Percentiles rank a stretch among this genome's conserved stretches.
These are phyloP conservation scores for Wilcoxina mikolae DNA, from an alignment of 495 filamentous ascomycete species.

Conservation along the genomic window DNA sequence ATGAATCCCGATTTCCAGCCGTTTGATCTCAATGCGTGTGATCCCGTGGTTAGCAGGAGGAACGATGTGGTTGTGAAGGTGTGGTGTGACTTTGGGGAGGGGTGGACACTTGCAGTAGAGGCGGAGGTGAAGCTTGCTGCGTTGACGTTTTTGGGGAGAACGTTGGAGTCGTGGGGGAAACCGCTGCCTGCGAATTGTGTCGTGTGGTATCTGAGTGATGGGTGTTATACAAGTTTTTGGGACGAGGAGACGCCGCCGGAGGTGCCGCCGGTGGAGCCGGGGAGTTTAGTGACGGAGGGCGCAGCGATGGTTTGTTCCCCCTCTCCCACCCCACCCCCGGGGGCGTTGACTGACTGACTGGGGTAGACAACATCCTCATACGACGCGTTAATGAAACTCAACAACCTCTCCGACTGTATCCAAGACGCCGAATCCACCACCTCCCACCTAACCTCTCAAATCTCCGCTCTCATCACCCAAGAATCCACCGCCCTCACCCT, in stretches of 20 bases:
- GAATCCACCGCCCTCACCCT: constrained; percentile 9
- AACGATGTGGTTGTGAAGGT: constrained; percentile 53
- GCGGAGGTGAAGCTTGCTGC: constrained; percentile 52
- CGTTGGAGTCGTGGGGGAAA: constrained; percentile 9
- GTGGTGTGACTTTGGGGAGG: constrained; percentile 52
- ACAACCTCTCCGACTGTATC: constrained; percentile 80
- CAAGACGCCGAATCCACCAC: constrained; percentile 76
- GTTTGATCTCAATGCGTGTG: constrained; percentile 62
- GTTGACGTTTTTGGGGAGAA: constrained; percentile 67
- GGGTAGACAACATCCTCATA: constrained; percentile 61
- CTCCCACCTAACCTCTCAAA: constrained; percentile 58
- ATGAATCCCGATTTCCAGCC: constrained; percentile 73
- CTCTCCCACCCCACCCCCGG: constrained; percentile 23
- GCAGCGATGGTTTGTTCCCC: neutral
- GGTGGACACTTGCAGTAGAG: constrained; percentile 56
- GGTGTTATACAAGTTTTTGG: constrained; percentile 64
- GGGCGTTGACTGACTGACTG: constrained; percentile 15
- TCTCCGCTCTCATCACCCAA: constrained; percentile 34
- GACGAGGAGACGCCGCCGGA: constrained; percentile 29
- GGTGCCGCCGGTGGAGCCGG: neutral
- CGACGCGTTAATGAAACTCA: constrained; percentile 75
- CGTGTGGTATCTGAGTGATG: constrained; percentile 76
- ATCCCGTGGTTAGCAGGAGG: constrained; percentile 47
- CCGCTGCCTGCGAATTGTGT: constrained; percentile 61
- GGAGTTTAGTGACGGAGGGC: neutral